These are phyloP conservation scores for Trichopus zeylanicus DNA, from an alignment of 116 monocot genomes.

Conservation along the genomic window DNA sequence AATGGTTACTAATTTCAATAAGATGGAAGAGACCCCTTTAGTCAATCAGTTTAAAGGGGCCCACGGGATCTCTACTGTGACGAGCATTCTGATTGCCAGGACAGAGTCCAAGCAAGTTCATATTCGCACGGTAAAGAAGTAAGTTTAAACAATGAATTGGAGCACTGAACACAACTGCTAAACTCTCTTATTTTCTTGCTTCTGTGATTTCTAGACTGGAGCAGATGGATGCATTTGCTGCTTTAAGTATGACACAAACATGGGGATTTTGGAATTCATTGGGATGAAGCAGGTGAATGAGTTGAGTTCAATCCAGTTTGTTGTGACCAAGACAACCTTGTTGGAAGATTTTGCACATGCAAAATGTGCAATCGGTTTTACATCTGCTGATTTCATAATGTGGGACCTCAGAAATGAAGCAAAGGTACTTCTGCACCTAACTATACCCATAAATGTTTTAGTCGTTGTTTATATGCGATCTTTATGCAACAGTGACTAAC, in stretches of 20 bases:
- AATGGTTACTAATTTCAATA: constrained; percentile 5
- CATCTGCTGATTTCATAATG: constrained; percentile 78
- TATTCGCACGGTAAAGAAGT: constrained; percentile 56
- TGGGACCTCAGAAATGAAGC: constrained; percentile 67
- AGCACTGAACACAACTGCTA: neutral
- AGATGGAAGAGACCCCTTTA: constrained; percentile 18
- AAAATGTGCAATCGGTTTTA: constrained; percentile 75
- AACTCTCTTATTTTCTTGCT: constrained; percentile 5
- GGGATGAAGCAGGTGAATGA: constrained; percentile 95
- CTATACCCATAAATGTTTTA: neutral
- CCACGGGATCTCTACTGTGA: constrained; percentile 87
- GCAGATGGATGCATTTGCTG: constrained; percentile 97
- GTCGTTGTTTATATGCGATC: neutral
- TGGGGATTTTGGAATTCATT: constrained; percentile 45
- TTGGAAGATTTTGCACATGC: constrained; percentile 17
- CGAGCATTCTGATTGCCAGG: constrained; percentile 38
- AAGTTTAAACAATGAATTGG: neutral
- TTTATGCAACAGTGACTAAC: neutral
- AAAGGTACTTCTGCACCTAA: constrained; percentile 38
- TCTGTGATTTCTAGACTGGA: constrained; percentile 53
- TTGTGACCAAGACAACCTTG: constrained; percentile 16
- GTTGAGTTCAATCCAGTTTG: constrained; percentile 55
- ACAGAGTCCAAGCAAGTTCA: constrained; percentile 32
- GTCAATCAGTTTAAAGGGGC: constrained; percentile 80
- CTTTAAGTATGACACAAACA: constrained; percentile 49